Conservation (phyloP, 306 rosid genomes). For the Nissolia schottii region DNA sequence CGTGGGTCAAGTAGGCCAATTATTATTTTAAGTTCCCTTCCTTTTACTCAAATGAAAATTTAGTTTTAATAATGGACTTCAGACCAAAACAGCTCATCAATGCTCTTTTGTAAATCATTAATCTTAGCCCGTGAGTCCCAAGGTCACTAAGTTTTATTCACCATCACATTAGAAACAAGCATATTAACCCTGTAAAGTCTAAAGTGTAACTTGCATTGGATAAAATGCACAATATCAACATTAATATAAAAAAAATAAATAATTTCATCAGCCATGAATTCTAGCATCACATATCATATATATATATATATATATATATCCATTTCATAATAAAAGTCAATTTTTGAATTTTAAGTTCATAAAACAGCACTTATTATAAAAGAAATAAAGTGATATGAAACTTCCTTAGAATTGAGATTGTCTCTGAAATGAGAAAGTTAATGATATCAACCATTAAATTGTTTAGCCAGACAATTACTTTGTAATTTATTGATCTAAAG, state of each 20-base stretch:
- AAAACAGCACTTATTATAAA: no score
- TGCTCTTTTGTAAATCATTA: slow-evolving; percentile 10
- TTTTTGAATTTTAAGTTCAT: no score
- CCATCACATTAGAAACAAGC: neutral
- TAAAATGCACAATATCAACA: neutral
- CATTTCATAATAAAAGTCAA: no score
- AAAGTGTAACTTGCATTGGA: neutral
- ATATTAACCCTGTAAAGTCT: neutral
- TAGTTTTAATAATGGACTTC: neutral
- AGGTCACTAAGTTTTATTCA: neutral
- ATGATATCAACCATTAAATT: no score
- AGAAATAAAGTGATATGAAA: no score
- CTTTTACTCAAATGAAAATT: neutral
- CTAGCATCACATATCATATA: no score
- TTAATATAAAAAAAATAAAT: neutral
- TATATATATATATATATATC: no score
- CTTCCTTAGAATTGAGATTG: no score
- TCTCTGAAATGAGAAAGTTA: no score
- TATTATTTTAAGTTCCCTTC: neutral
- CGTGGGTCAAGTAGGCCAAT: slow-evolving; percentile 19
- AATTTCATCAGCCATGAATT: no score
- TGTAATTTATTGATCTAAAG: no score
- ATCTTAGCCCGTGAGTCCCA: slow-evolving; percentile 23
- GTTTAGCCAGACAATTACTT: no score
- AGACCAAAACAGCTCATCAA: slow-evolving; percentile 18